Base-by-base conservation (phyloP, 1,284 basidiomycete species). In the Ceratobasidium sp. region DNA sequence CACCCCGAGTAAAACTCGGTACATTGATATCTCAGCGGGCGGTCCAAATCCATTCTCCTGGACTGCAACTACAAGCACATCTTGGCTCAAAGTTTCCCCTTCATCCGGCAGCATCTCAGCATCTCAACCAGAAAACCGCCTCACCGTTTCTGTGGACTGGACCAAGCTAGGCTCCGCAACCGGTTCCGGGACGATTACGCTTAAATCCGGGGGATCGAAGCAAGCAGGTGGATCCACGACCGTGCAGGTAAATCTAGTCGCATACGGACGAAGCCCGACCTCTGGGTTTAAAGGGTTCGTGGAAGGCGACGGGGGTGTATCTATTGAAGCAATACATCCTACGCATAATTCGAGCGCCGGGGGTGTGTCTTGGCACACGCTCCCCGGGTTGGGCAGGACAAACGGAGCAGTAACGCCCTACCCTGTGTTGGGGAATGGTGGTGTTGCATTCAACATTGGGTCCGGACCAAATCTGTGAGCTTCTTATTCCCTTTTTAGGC, bases 121-220 rank as follows among this genome's bases (percentile, higher is more conserved):
- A 4, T 79, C 79, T 5, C 81, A 84, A 45, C 85, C 87, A 1
- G 90, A 91, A 78, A 81, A 86, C 53, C 85, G 90, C 2, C 84
- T 92, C 1, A 88, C 87, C 75, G 81, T 87, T 19, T 84, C 84
- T 17, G 88, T 91, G 19, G 87, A 92, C 80, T 93, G 91, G 91
- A 83, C 80, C 63, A 79, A 86, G 73, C 83, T 91, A 7, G 87
- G 86, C 0, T 78, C 80, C 1, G 84, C 83, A 75, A 77, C 77
- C 14, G 89, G 74, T 4, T 64, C 53, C 41, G 67, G 87, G 0
- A 79, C 80, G 5, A 82, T 91, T 77, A 85, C 82, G 0, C 86
- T 91, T 78, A 85, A 80, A 8, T 86, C 87, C 1, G 85, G 81
- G 0, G 82, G 87, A 85, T 78, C 80, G 82, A 77, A 88, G 88